Evolutionary conservation across 2,329 filamentous ascomycete genomes (phyloP).

Genomic region (Scedosporium dehoogii): DNA sequence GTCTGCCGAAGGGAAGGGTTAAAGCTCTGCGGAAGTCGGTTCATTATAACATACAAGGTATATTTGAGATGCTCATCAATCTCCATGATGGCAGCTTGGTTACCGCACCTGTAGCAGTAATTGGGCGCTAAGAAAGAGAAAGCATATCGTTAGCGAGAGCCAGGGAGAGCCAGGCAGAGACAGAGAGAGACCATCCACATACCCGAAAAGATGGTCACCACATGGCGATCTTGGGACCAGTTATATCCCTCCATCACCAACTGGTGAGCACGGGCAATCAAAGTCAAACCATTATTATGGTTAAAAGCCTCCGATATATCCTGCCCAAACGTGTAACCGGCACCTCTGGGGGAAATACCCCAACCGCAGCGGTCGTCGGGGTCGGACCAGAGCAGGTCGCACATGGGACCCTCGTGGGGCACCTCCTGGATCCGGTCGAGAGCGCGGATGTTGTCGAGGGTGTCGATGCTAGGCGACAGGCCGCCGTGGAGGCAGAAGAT

Average conservation of each 20-base stretch:
- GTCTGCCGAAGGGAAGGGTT: neutral
- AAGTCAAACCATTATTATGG: conserved; percentile 93
- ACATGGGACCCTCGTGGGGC: conserved; percentile 96
- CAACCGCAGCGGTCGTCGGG: conserved; percentile 94
- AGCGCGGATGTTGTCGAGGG: conserved; percentile 87
- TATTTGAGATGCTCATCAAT: conserved; percentile 99
- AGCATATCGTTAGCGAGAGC: neutral
- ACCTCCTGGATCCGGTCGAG: conserved; percentile 97
- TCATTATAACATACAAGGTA: conserved; percentile 69
- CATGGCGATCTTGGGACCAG: conserved; percentile 97
- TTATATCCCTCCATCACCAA: conserved; percentile 99
- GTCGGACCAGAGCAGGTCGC: conserved; percentile 95
- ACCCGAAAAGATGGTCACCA: conserved; percentile 98
- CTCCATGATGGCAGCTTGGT: conserved; percentile 99
- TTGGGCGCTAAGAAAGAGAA: conserved; percentile 52
- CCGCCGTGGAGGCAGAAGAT: conserved; percentile 98
- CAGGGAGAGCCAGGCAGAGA: neutral
- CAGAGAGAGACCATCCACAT: neutral
- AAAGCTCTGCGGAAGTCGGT: neutral
- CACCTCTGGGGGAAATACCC: conserved; percentile 91
- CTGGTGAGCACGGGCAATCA: conserved; percentile 94
- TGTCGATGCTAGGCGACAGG: conserved; percentile 91
- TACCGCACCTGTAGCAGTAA: conserved; percentile 98
- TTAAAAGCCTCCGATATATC: conserved; percentile 99
- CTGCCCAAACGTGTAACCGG: conserved; percentile 91